These are phyloP conservation scores for Astrephomene gubernaculifera DNA, from an alignment of 139 green algal species.

Conservation along the genomic window DNA sequence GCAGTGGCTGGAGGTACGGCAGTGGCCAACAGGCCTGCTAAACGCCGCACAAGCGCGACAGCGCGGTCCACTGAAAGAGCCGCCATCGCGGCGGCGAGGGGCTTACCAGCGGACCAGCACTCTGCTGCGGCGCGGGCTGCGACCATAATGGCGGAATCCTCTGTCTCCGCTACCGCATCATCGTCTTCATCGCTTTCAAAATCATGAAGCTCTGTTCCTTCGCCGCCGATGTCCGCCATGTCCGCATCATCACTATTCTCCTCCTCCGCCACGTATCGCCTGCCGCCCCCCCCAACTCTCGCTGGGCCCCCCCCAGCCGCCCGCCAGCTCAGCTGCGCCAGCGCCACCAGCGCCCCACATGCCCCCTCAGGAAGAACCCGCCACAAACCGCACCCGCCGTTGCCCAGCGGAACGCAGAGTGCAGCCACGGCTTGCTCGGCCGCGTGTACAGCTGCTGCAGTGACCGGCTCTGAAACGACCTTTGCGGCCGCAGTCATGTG, in stretches of 20 bases:
- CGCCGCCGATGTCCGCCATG: neutral
- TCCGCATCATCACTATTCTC: neutral
- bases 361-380: neutral
- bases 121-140: neutral
- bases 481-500: neutral
- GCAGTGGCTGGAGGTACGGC: no score
- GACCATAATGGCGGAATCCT: no score
- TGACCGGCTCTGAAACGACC: neutral
- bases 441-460: neutral
- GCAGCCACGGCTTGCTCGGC: neutral
- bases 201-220: no score
- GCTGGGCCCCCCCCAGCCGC: no score
- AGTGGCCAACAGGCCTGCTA: neutral
- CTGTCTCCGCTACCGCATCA: no score
- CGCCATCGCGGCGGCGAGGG: neutral
- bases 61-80: neutral
- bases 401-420: neutral
- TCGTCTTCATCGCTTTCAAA: neutral
- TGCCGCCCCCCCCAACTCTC: no score
- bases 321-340: conserved; percentile 24
- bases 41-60: neutral
- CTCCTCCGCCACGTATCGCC: neutral
- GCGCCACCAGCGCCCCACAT: neutral
- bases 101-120: neutral
- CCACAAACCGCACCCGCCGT: neutral